phyloP scores from a whole-genome alignment of 2,329 filamentous ascomycete genomes.

The Clonostachys byssicola region DNA sequence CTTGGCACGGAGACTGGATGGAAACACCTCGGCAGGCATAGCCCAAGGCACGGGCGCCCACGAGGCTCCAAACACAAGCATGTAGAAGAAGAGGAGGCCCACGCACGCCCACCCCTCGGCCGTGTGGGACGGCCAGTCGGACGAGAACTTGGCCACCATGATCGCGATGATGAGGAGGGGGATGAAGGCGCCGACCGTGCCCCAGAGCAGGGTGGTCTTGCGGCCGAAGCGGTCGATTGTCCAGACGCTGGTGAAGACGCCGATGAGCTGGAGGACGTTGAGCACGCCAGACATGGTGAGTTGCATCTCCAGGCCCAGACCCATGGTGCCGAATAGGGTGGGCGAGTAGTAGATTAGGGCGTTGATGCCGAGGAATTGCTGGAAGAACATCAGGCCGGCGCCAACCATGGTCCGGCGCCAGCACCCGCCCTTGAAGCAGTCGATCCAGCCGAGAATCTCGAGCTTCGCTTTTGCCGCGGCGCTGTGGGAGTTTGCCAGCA shows the following conservation, averaged over 20 bases:
- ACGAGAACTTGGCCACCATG: conserved; percentile 13
- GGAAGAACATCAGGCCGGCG: conserved; percentile 32
- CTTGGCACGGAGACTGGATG: conserved; percentile 56
- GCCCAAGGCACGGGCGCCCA: conserved; percentile 51
- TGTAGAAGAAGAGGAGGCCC: conserved; percentile 42
- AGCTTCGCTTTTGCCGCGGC: conserved; percentile 14
- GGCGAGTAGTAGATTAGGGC: conserved; percentile 42
- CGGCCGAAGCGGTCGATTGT: conserved; percentile 40
- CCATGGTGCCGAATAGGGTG: conserved; percentile 31
- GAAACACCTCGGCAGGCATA: conserved; percentile 55
- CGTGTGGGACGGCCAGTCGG: conserved; percentile 14
- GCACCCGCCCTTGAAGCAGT: conserved; percentile 39
- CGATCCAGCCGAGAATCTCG: conserved; percentile 37
- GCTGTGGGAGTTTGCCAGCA: conserved; percentile 3
- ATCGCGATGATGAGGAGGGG: conserved; percentile 16
- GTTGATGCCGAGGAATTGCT: conserved; percentile 27
- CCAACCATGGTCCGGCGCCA: conserved; percentile 33
- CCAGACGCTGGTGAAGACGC: conserved; percentile 2
- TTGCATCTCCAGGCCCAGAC: conserved; percentile 22
- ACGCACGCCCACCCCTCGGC: conserved; percentile 18
- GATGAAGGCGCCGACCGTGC: conserved; percentile 34
- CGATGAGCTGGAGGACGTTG: conserved; percentile 38
- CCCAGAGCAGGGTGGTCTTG: conserved; percentile 33
- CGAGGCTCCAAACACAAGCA: conserved; percentile 53
- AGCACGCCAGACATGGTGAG: conserved; percentile 33